Evolutionary conservation across 2,329 filamentous ascomycete genomes (phyloP).

Genomic region (Tolypocladium cylindrosporum): DNA sequence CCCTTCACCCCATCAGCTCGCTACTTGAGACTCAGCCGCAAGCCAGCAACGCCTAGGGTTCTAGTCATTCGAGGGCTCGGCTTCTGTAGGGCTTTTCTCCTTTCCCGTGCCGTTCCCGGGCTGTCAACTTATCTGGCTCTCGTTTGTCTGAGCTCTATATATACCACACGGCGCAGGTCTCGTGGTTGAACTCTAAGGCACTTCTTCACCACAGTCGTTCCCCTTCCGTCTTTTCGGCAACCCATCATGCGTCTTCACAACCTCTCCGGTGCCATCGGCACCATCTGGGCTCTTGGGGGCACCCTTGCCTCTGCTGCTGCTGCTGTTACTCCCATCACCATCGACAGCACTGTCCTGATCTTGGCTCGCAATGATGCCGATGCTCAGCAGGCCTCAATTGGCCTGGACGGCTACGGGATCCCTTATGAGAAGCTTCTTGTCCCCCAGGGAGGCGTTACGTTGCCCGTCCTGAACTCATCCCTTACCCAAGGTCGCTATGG

Average conservation of each 20-base stretch:
- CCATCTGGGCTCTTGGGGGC: background rate
- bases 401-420: constrained; percentile 51
- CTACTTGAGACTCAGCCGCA: background rate
- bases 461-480: constrained; percentile 42
- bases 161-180: background rate
- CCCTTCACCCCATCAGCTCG: background rate
- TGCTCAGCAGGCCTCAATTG: constrained; percentile 37
- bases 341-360: constrained; percentile 41
- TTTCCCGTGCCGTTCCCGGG: background rate
- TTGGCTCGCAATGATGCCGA: constrained; percentile 41
- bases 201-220: background rate
- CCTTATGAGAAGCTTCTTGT: constrained; percentile 45
- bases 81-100: background rate
- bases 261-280: background rate
- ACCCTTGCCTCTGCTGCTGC: constrained; percentile 1
- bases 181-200: background rate
- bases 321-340: constrained; percentile 4
- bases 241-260: background rate
- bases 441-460: constrained; percentile 37
- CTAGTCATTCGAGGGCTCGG: background rate
- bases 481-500: constrained; percentile 44
- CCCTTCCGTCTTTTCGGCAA: background rate
- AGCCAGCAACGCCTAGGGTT: background rate
- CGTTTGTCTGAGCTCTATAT: background rate
- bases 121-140: background rate